Evolutionary conservation across 2,329 filamentous ascomycete species (phyloP).

Genomic region (Penicillium sp.): DNA sequence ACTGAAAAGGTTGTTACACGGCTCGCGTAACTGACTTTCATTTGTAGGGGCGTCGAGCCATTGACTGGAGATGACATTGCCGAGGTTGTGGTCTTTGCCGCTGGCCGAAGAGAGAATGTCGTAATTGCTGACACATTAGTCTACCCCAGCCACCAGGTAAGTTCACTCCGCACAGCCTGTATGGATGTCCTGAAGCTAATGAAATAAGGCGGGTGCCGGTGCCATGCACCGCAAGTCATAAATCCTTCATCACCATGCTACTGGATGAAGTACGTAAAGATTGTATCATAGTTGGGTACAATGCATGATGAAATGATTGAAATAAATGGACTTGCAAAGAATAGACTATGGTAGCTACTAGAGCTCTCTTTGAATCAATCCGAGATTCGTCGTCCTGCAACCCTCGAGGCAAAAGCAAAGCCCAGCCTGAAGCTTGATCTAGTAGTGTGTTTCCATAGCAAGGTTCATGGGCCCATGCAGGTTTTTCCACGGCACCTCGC

Average conservation of each 20-base stretch:
- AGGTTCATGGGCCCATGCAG: no score
- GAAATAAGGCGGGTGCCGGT: slow-evolving; percentile 20
- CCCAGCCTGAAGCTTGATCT: no score
- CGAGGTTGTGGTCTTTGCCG: slow-evolving; percentile 84
- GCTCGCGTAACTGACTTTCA: background rate
- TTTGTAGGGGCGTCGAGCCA: slow-evolving; percentile 69
- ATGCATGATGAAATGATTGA: background rate
- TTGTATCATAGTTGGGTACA: background rate
- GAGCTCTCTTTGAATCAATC: background rate
- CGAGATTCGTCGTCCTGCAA: background rate
- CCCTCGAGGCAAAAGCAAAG: no score
- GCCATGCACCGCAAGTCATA: slow-evolving; percentile 27
- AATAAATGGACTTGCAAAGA: background rate
- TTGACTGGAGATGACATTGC: slow-evolving; percentile 89
- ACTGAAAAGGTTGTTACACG: background rate
- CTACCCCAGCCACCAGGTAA: slow-evolving; percentile 86
- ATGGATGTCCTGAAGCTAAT: slow-evolving; percentile 1
- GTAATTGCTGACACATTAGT: slow-evolving; percentile 85
- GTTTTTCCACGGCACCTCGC: no score
- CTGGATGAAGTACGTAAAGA: background rate
- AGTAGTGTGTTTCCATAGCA: no score
- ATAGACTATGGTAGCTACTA: background rate
- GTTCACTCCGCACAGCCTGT: slow-evolving; percentile 18
- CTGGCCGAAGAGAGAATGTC: slow-evolving; percentile 82
- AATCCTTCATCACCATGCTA: background rate